phyloP scores from a whole-genome alignment of 192 early-diverging fungal genomes.

The Coemansia sp. region DNA sequence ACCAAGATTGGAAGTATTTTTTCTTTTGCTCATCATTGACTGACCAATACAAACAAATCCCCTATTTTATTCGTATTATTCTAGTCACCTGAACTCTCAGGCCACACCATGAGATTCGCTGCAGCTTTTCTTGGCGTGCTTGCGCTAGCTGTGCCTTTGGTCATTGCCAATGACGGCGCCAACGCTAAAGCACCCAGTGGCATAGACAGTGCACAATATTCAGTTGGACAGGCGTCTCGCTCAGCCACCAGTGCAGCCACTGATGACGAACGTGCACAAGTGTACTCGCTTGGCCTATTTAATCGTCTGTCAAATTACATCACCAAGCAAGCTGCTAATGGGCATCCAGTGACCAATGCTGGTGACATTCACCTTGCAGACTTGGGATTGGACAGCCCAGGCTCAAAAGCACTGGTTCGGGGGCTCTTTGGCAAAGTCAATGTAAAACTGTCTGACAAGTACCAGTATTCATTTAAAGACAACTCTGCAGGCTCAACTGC shows the following conservation, averaged over 20 bases:
- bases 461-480: conserved; percentile 2
- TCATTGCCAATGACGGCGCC: neutral
- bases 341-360: neutral
- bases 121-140: neutral
- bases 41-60: neutral
- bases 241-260: neutral
- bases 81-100: neutral
- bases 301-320: conserved; percentile 8
- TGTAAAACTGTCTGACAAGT: conserved; percentile 9
- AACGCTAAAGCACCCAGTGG: neutral
- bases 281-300: conserved; percentile 10
- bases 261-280: conserved; percentile 4
- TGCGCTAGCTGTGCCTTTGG: neutral
- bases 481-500: neutral
- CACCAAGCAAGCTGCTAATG: neutral
- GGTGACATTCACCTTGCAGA: conserved; percentile 12
- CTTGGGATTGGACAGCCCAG: conserved; percentile 10
- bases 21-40: neutral
- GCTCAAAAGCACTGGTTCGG: conserved; percentile 7
- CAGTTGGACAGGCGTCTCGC: neutral
- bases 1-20: no score
- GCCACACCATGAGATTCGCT: neutral
- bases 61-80: neutral
- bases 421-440: conserved; percentile 11
- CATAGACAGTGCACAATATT: neutral